Evolutionary conservation across 495 filamentous ascomycete species (phyloP), one percentile per base, ranked within the genome.

Genomic region (Hyaloscypha finlandica): DNA sequence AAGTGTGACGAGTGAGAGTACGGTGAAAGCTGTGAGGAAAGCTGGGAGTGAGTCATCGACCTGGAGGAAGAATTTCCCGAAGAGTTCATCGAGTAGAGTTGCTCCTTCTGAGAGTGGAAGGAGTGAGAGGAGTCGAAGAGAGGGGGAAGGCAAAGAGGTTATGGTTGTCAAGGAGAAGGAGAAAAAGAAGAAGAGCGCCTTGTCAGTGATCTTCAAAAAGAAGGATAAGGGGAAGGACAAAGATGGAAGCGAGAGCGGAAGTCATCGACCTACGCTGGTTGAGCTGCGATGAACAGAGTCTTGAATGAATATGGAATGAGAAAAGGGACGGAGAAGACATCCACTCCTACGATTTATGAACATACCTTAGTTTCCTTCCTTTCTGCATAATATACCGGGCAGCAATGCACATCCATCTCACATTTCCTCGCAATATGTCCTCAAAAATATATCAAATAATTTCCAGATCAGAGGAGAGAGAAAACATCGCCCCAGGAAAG

Each of bases 191-290:
- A 75, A 79, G 63, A 85, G 30, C 67, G 64, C 76, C 30, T 61
- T 88, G 58, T 67, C 68, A 57, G 71, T 76, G 52, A 67, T 83
- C 52, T 86, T 88, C 66, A 81, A 80, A 72, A 79, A 76, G 59
- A 73, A 79, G 73, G 79, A 80, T 75, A 80, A 83, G 32, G 75
- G 77, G 61, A 74, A 78, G 22, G 77, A 77, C 9, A 65, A 74
- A 32, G 71, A 77, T 19, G 68, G 62, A 30, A 63, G 31, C 55
- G n/a, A 53, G 33, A 31, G 31, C 20, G 39, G 68, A 32, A 70
- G 68, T 45, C 61, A 68, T 33, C 56, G 62, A n/a, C 70, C 70
- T 6, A 63, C 53, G 61, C 35, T 63, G 56, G 66, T 71, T 59
- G 69, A 71, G 63, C 35, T 71, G 3, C 65, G 37, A 64, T 48